Evolutionary conservation across 805 yeast species (phyloP).

Genomic region (Candida chilensis): DNA sequence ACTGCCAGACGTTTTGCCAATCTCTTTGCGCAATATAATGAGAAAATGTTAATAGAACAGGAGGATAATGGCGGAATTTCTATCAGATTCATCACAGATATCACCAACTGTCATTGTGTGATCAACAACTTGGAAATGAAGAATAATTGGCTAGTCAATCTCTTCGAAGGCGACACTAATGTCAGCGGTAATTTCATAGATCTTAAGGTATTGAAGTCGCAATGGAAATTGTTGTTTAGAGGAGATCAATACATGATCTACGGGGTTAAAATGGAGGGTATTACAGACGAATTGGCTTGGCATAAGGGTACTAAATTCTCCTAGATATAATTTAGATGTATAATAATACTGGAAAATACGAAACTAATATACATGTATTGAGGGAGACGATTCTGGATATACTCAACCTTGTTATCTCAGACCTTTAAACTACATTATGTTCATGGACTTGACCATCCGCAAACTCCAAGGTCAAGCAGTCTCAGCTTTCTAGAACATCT

Average conservation of each 20-base stretch:
- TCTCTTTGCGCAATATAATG: not conserved
- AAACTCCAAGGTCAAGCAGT: too few relatives aligned
- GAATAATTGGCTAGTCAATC: constrained; percentile 20
- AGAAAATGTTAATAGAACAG: constrained; percentile 6
- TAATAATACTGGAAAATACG: not conserved
- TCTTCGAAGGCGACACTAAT: constrained; percentile 9
- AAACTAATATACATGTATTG: too few relatives aligned
- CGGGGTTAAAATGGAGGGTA: not conserved
- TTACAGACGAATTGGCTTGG: constrained; percentile 2
- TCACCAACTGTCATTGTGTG: constrained; percentile 15
- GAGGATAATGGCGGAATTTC: constrained; percentile 7
- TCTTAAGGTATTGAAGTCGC: constrained; percentile 16
- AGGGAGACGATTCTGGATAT: too few relatives aligned
- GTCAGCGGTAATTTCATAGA: constrained; percentile 23
- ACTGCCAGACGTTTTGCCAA: not conserved
- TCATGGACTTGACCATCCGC: too few relatives aligned
- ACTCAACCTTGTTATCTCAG: too few relatives aligned
- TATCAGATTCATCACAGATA: constrained; percentile 14
- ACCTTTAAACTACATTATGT: too few relatives aligned
- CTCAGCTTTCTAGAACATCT: too few relatives aligned
- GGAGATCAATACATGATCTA: not conserved
- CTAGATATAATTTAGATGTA: not conserved
- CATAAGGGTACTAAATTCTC: constrained; percentile 1
- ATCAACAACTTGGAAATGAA: constrained; percentile 26
- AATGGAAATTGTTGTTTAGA: constrained; percentile 14